These are phyloP conservation scores for Boletus sp. DNA, from an alignment of 1,284 basidiomycete species.

Conservation along the genomic window DNA sequence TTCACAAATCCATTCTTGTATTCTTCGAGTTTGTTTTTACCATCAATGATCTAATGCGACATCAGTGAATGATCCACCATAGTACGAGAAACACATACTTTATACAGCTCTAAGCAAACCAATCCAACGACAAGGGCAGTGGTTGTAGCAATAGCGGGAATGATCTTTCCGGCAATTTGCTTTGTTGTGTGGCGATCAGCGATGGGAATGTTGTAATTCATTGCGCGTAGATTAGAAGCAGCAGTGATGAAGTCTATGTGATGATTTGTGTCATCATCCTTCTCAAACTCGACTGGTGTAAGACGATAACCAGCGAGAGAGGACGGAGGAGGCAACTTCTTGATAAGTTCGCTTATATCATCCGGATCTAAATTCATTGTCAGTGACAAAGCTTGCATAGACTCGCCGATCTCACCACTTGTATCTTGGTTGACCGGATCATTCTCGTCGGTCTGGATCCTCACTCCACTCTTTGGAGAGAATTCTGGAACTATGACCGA, in stretches of 20 bases:
- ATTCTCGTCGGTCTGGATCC: conserved; percentile 93
- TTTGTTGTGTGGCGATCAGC: conserved; percentile 96
- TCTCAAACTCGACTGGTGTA: conserved; percentile 96
- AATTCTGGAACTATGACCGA: conserved; percentile 92
- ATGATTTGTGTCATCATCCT: conserved; percentile 97
- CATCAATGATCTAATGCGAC: conserved; percentile 80
- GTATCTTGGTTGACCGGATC: conserved; percentile 69
- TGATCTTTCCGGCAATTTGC: conserved; percentile 99
- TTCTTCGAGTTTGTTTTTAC: conserved; percentile 87
- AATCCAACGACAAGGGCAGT: conserved; percentile 94
- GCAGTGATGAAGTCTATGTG: conserved; percentile 99
- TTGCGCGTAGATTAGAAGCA: conserved; percentile 93
- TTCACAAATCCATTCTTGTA: conserved; percentile 99
- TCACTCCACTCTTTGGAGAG: conserved; percentile 86
- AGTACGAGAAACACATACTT: conserved; percentile 46
- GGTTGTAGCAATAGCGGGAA: conserved; percentile 98
- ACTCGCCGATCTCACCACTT: conserved; percentile 34
- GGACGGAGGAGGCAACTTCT: conserved; percentile 80
- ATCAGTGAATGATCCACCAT: conserved; percentile 1
- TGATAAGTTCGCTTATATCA: conserved; percentile 55
- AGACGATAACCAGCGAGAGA: conserved; percentile 93
- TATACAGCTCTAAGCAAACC: conserved; percentile 96
- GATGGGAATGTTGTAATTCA: conserved; percentile 89
- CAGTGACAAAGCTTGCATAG: conserved; percentile 1
- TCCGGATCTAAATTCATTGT: conserved; percentile 41